Base-by-base conservation (phyloP, 192 early-diverging fungal genomes). In the Podila epigama region DNA sequence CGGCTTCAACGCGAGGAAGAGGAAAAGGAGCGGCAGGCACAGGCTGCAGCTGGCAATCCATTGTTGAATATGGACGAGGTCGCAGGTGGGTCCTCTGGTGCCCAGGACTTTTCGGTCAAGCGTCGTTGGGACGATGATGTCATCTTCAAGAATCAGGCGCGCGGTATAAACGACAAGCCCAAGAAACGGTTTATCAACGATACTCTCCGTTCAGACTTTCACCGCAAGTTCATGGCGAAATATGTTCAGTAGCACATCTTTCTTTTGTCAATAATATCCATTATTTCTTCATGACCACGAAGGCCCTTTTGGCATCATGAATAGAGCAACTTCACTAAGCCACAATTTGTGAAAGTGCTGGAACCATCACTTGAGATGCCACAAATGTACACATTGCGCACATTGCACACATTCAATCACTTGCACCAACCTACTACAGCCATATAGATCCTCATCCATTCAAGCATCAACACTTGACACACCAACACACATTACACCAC, bases 101-200 rank as follows among this genome's bases (percentile, higher is more conserved):
- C 75, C 37, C 81, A 63, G 67, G 89, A 88, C 79, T 97, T 93
- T 75, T 90, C 75, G 36, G 93, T 97, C 31, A 97, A 97, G 85
- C 79, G 95, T 56, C 88, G 94, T 56, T 98, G 96, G 97, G 96
- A 99, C 75, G 96, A 99, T 60, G 97, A 99, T 79, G 97, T 99
- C 39, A 90, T 99, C 37, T 99, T 99, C 80, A 94, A 94, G 69
- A 98, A 99, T 81, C 97, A 99, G 83, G 94, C 95, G 1, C 82
- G 89, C 40, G 94, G 92, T 33, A 87, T 90, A 31, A 92, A 95
- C 27, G 94, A 93, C 20, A 92, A 91, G 59, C 89, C 94, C 34
- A 92, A 95, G 75, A 97, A 97, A 81, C 85, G 97, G 53, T 99
- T 98, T 82, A 89, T 98, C 70, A 99, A 99, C 78, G 97, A 99